Base-by-base conservation (phyloP, 371 early-diverging fungal genomes). In the Rhizopus microsporus region DNA sequence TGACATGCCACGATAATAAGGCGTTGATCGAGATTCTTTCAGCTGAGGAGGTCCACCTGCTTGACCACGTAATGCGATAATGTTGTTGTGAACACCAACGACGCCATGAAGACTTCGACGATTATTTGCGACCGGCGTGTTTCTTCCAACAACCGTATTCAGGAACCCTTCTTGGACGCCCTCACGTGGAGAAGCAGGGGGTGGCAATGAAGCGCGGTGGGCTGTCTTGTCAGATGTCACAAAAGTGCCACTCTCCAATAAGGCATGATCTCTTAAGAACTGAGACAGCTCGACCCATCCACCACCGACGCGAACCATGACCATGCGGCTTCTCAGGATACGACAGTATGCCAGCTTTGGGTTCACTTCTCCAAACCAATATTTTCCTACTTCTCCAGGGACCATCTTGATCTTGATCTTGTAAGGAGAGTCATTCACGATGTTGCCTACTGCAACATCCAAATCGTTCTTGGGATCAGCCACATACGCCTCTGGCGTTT, bases 291-390 rank as follows among this genome's bases (percentile, higher is more conserved):
- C 88, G 4, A 72, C 77, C 91, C 91, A 91, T 16, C 91, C 91
- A 57, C 91, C 91, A 12, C 91, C 91, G 2, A 91, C 87, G 32
- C 91, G 83, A 31, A 91, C 89, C 89, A 91, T 88, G 37, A 91
- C 89, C 77, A 84, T 82, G 2, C 84, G 75, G 47, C 82, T 82
- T 45, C 82, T 68, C 40, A 91, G 66, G 32, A 89, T 81, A 50
- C 89, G 86, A 51, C 91, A 91, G 60, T 85, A 88, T 15, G 85
- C 87, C 10, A 88, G 57, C 57, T 88, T 87, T 12, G 88, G 88
- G 56, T 88, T 85, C 31, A 78, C 65, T 17, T 85, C 84, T 17
- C 89, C 89, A 74, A 89, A 88, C 84, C 86, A 82, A 65, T 91
- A 89, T 38, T 82, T 76, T 23, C 88, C 90, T 2, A 80, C 81